Evolutionary conservation across 192 early-diverging fungal species (phyloP), one percentile per base, ranked within the genome.

Genomic region (Coemansia sp.): DNA sequence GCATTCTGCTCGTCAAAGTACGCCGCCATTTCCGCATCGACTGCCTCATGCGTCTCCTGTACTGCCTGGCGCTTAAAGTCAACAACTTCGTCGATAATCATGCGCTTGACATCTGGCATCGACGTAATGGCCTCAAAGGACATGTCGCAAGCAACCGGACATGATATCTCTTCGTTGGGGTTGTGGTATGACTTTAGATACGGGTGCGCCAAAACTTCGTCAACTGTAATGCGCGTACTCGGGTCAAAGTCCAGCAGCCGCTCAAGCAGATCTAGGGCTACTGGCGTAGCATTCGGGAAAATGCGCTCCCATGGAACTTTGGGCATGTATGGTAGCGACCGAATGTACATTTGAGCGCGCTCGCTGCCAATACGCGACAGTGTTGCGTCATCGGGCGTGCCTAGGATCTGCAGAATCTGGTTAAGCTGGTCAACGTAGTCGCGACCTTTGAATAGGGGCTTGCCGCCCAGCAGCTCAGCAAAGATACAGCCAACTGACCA

Each of bases 401-500:
- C 97, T 47, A 97, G 86, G 49, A 99, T 90, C 59, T 87, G 85
- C 58, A 99, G 82, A 56, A 99, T 99, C 80, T 98, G 93, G 77
- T 96, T 97, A 67, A 99, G 84, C 77, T 99, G 97, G 73, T 99
- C 95, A n/a, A 97, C 95, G 72, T 84, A 96, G 84, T 98, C 97
- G 38, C 91, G 85, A 21, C 97, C 97, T 68, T 95, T 98, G 81
- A 98, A 99, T 60, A 99, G 83, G 7, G 94, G 93, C 75, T 91
- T 91, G 22, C 90, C 88, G 56, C 93, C 93, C 43, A 96, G 85
- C 71, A 99, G 88, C 80, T 99, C 97, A 23, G 96, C 95, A 82
- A 99, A 96, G 57, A 99, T 98, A 74, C 97, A 99, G 14, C 97
- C 97, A 23, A 99, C 92, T 5, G 93, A 92, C 96, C 96, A 97